phyloP scores from a whole-genome alignment of 768 basidiomycete species.

The Gyrodon lividus region DNA sequence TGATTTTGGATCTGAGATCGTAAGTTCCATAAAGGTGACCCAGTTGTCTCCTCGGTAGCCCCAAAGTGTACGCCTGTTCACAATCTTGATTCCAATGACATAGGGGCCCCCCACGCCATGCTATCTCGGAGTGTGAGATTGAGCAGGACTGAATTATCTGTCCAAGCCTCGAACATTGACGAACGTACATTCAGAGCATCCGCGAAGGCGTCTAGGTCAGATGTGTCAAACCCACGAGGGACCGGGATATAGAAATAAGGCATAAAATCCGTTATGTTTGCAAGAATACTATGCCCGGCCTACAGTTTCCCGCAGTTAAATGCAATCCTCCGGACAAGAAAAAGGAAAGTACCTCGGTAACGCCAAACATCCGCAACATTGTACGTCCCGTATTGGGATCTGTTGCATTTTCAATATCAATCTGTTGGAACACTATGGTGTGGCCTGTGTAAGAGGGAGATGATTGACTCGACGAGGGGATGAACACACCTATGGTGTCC shows the following conservation, averaged over 20 bases:
- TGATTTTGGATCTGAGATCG: conserved; percentile 64
- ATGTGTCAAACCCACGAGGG: conserved; percentile 75
- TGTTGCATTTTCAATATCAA: conserved; percentile 78
- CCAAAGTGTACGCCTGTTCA: conserved; percentile 75
- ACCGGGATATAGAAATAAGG: conserved; percentile 93
- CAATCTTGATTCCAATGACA: conserved; percentile 55
- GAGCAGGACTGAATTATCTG: neutral
- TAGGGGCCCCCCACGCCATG: conserved; percentile 30
- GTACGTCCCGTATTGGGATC: conserved; percentile 42
- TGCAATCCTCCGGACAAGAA: neutral
- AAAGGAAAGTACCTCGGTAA: conserved; percentile 65
- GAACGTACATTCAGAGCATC: conserved; percentile 71
- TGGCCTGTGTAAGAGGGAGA: neutral
- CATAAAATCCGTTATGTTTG: conserved; percentile 74
- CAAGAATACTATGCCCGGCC: conserved; percentile 88
- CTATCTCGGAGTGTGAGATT: conserved; percentile 12
- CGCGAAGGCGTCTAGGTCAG: conserved; percentile 65
- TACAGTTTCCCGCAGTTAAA: conserved; percentile 28
- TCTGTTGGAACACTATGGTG: conserved; percentile 86
- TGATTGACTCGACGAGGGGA: neutral
- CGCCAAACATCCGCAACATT: conserved; percentile 78
- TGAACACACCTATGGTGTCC: conserved; percentile 64
- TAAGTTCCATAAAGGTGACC: conserved; percentile 83
- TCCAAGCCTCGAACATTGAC: neutral
- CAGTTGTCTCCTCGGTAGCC: conserved; percentile 83